phyloP scores from a whole-genome alignment of 2,329 filamentous ascomycete genomes.

The Hypoxylon sp. region DNA sequence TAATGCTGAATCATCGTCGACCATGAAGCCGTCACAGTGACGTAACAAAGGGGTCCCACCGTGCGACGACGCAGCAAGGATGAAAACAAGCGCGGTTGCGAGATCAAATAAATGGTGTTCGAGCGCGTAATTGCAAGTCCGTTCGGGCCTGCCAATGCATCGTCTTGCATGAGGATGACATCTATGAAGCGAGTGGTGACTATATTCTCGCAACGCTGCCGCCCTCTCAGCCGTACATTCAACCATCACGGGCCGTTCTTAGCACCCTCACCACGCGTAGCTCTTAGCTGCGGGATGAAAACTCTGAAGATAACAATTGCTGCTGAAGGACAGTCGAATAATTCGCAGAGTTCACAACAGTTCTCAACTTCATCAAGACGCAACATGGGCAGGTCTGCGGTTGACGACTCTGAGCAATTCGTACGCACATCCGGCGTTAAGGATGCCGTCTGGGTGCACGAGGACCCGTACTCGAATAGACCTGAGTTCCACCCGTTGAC shows the following conservation, averaged over 20 bases:
- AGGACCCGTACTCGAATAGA: constrained; percentile 61
- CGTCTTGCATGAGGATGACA: constrained; percentile 30
- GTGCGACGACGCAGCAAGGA: constrained; percentile 6
- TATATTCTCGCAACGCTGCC: constrained; percentile 16
- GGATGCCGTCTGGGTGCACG: constrained; percentile 69
- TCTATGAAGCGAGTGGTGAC: constrained; percentile 32
- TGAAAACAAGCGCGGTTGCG: constrained; percentile 18
- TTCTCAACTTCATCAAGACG: constrained; percentile 13
- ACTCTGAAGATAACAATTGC: neutral
- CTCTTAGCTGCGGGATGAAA: neutral
- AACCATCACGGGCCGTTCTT: neutral
- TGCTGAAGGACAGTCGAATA: neutral
- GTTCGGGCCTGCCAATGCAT: neutral
- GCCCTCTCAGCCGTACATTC: constrained; percentile 7
- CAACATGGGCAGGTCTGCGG: constrained; percentile 13
- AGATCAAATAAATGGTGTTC: neutral
- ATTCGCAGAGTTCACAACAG: neutral
- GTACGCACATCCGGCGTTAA: constrained; percentile 64
- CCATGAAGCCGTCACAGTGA: constrained; percentile 24
- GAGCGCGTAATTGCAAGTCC: neutral
- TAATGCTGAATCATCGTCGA: constrained; percentile 30
- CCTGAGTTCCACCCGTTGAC: constrained; percentile 61
- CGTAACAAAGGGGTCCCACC: constrained; percentile 17
- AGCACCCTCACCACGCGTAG: neutral
- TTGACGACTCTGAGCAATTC: constrained; percentile 39